phyloP scores from a whole-genome alignment of 108 stramenopile species.

The Cyclotella sp. region DNA sequence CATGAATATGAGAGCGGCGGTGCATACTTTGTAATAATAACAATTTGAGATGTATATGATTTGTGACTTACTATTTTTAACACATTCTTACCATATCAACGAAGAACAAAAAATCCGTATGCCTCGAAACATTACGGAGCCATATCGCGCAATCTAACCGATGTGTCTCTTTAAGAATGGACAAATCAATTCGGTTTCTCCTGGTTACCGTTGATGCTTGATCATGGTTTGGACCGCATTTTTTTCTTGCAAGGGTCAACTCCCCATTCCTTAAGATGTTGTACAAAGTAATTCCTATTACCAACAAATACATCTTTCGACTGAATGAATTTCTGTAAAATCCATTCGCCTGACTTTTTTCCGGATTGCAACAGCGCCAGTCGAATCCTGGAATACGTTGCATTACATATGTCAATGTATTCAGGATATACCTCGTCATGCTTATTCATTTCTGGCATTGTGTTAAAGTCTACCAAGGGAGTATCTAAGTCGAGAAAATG shows the following conservation, averaged over 20 bases:
- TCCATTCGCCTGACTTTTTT: conserved; percentile 44
- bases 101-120: not conserved
- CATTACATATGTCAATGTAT: conserved; percentile 54
- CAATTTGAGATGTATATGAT: not conserved
- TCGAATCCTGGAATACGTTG: conserved; percentile 28
- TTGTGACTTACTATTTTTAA: not conserved
- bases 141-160: not conserved
- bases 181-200: not conserved
- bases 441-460: conserved; percentile 43
- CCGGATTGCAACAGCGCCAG: conserved; percentile 30
- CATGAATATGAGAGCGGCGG: not conserved
- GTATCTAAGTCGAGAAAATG: conserved; percentile 38
- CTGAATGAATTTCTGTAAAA: conserved; percentile 41
- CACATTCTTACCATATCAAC: not conserved
- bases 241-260: conserved; percentile 25
- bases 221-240: not conserved
- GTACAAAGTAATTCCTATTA: conserved; percentile 40
- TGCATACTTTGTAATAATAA: not conserved
- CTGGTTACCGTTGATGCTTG: not conserved
- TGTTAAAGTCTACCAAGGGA: conserved; percentile 33
- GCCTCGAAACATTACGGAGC: not conserved
- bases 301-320: conserved; percentile 51
- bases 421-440: conserved; percentile 38
- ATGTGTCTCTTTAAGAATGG: not conserved
- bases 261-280: conserved; percentile 28